Conservation (phyloP, 2,329 filamentous ascomycete species). For the Alternaria longipes region DNA sequence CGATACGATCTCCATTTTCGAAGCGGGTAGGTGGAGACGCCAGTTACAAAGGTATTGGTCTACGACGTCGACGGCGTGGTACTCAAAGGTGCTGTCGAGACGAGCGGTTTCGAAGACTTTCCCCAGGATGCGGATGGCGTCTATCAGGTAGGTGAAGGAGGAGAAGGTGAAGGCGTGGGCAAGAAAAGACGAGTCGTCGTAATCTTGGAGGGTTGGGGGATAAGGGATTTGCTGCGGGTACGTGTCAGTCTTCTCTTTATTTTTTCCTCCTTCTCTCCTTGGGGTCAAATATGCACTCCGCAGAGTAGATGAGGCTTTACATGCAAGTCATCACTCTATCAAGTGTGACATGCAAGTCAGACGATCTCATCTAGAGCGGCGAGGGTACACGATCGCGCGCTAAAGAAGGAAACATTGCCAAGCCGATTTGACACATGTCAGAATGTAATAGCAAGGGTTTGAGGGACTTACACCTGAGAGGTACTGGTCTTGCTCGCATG, state of each 20-base stretch:
- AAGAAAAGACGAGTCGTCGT: conserved; percentile 78
- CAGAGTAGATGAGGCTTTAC: background rate
- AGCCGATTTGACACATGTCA: conserved; percentile 13
- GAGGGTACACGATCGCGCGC: background rate
- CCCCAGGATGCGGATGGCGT: conserved; percentile 80
- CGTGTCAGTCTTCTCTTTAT: conserved; percentile 4
- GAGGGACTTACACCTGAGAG: conserved; percentile 47
- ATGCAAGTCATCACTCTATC: background rate
- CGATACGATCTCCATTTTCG: conserved; percentile 74
- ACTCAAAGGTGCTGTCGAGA: conserved; percentile 48
- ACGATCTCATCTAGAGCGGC: background rate
- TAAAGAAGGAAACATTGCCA: conserved; percentile 26
- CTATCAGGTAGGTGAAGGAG: conserved; percentile 85
- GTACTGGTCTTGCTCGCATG: conserved; percentile 84
- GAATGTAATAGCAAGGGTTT: background rate
- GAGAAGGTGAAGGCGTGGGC: conserved; percentile 77
- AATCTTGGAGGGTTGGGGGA: conserved; percentile 70
- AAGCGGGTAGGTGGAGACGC: conserved; percentile 78
- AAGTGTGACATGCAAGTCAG: conserved; percentile 5
- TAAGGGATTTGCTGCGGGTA: conserved; percentile 46
- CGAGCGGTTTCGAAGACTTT: conserved; percentile 69
- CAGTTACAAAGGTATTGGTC: conserved; percentile 75
- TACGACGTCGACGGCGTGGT: conserved; percentile 62
- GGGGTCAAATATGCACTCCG: background rate
- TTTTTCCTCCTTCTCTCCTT: background rate